Evolutionary conservation across 225 moss, liverwort and hornwort species (phyloP), one percentile per base, ranked within the genome.

Genomic region (Bryoerythrophyllum caledonicum): DNA sequence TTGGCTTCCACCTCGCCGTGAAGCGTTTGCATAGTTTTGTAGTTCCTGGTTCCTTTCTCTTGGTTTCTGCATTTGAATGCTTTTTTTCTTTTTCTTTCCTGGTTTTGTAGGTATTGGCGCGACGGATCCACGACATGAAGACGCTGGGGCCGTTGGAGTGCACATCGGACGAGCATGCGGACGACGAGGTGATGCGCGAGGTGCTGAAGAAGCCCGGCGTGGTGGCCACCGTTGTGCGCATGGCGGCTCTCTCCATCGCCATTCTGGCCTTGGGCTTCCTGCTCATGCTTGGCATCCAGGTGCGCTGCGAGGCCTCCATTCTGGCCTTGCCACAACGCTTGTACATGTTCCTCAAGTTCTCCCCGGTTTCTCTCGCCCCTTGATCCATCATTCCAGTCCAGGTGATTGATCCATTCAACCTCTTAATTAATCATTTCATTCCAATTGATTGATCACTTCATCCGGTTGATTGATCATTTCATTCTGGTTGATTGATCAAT

Each of bases 101-200:
- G 74, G 19, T 64, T 63, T 53, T 13, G 32, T 27, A 84, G 84
- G 68, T 75, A 12, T 78, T 84, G 23, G 75, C 78, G 21, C 62
- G 75, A 20, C 78, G 81, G 26, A 81, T 84, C 28, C 51, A 81
- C 3, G 71, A 19, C 13, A 81, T 84, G 84, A 78, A 81, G 72
- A 81, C 78, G 1, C 51, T 78, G 44, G 84, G 84, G 49, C 84
- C 84, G 16, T 30, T 72, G 78, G 57, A 75, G 63, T 57, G 62
- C 68, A 72, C 74, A 3, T 75, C 78, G 10, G 78, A 78, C 51
- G 65, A 66, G 4, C 71, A 81, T 52, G 64, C 67, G 43, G 78
- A 81, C 30, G 67, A 71, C 32, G 57, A 46, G 43, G 63, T 63
- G 69, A 67, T 81, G 41, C 74, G 56, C 14, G 74, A 78, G 51